Base-by-base conservation (phyloP, 495 filamentous ascomycete genomes). In the Letharia lupina region DNA sequence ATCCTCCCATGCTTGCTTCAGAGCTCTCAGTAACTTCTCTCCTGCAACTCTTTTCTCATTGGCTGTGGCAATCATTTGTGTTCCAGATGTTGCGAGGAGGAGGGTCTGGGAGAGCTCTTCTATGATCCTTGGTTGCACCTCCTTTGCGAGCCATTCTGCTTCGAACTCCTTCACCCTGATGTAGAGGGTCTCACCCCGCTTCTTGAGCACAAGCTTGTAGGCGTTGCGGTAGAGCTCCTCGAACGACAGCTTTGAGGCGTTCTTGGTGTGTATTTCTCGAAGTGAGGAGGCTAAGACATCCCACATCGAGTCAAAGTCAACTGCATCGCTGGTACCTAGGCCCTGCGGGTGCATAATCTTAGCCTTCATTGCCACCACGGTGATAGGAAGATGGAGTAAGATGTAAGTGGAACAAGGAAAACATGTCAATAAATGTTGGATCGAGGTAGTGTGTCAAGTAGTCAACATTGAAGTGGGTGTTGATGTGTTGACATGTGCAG, bases 211-310 rank as follows among this genome's bases (percentile, higher is more conserved):
- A n/a, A 98, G 88, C 75, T 90, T 90, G 75, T 99, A 99, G n/a
- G 90, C 90, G 60, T 89, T 90, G 47, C 95, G 90, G 77, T 99
- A 99, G 0, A 98, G 84, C 66, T 93, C 88, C 76, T 99, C 95
- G 77, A 96, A 99, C 2, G 93, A 96, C 5, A 99, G 83, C 5
- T 81, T 76, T 15, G 92, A 96, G 63, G 91, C 91, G 74, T 97
- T 93, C 74, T 95, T 93, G 23, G 84, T 91, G 75, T 98, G 91
- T 48, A 99, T 98, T 71, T 95, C 89, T 61, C 74, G 80, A 35
- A 98, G 80, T 12, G 94, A 91, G 7, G 84, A 79, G 1, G 84
- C 79, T 3, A 99, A 82, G 15, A 84, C 81, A 0, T 78, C 77
- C 95, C 95, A 99, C 61, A 86, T 87, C 0, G 80, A 78, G n/a